These are phyloP conservation scores for Metarhizium rileyi DNA, from an alignment of 2,329 filamentous ascomycete species.

Conservation along the genomic window DNA sequence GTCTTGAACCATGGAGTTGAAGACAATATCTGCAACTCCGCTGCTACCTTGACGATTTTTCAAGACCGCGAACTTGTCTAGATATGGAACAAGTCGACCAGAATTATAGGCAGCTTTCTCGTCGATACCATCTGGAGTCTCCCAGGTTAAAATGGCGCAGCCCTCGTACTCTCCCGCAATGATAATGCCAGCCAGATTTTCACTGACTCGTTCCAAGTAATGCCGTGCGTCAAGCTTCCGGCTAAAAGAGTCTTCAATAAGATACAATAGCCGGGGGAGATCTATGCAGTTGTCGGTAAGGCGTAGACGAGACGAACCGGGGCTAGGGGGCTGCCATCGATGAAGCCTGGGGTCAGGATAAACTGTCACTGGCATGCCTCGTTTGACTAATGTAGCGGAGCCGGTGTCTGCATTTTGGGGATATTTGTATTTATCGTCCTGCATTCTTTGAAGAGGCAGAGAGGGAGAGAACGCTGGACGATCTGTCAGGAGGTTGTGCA, in stretches of 20 bases:
- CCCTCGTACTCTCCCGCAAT: conserved; percentile 96
- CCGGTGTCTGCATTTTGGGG: conserved; percentile 17
- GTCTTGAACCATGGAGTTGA: conserved; percentile 85
- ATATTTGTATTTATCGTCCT: conserved; percentile 23
- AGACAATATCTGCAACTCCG: conserved; percentile 90
- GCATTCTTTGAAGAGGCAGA: conserved; percentile 61
- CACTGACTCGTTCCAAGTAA: conserved; percentile 72
- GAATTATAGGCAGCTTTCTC: conserved; percentile 44
- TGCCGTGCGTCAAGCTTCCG: conserved; percentile 73
- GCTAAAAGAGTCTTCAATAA: conserved; percentile 91
- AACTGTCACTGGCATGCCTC: conserved; percentile 80
- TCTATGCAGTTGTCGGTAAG: conserved; percentile 77
- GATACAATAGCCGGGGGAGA: conserved; percentile 66
- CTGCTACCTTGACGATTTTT: conserved; percentile 81
- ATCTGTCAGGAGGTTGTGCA: conserved; percentile 93
- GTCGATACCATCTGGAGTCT: conserved; percentile 54
- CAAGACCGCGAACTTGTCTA: conserved; percentile 95
- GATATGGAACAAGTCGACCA: conserved; percentile 72
- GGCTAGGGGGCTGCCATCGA: conserved; percentile 59
- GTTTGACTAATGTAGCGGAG: conserved; percentile 75
- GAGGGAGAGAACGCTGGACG: conserved; percentile 90
- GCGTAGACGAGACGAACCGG: conserved; percentile 50
- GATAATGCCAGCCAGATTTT: conserved; percentile 80
- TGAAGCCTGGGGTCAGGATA: conserved; percentile 63
- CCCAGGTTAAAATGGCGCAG: conserved; percentile 91